These are phyloP conservation scores for Ogataea haglerorum DNA, from an alignment of 805 yeast species.

Conservation along the genomic window DNA sequence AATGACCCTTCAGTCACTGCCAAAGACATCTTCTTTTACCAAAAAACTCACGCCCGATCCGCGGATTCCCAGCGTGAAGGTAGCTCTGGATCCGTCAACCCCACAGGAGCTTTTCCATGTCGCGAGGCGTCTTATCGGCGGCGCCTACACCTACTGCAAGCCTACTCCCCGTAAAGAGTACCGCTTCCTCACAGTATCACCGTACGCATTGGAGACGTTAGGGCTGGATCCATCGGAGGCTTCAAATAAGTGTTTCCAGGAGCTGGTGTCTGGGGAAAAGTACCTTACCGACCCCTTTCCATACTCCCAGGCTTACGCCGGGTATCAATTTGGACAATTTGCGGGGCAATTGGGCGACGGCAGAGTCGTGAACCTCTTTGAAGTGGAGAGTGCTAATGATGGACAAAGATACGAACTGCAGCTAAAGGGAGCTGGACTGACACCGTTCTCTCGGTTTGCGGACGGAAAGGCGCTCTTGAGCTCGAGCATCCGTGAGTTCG, in stretches of 20 bases:
- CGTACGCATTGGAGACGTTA: conserved; percentile 57
- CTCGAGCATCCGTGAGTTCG: conserved; percentile 83
- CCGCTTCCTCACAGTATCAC: conserved; percentile 55
- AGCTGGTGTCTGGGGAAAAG: conserved; percentile 59
- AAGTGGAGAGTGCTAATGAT: conserved; percentile 46
- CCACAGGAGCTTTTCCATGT: conserved; percentile 40
- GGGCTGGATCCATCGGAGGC: conserved; percentile 45
- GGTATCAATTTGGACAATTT: conserved; percentile 93
- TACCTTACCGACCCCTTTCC: conserved; percentile 52
- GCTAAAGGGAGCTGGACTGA: conserved; percentile 86
- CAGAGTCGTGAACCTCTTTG: conserved; percentile 79
- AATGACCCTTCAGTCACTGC: conserved; percentile 21
- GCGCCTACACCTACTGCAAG: conserved; percentile 68
- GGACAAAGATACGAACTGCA: conserved; percentile 60
- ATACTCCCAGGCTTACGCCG: conserved; percentile 90
- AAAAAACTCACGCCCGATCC: conserved; percentile 29
- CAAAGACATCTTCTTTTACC: conserved; percentile 32
- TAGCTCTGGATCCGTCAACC: conserved; percentile 27
- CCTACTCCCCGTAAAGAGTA: conserved; percentile 62
- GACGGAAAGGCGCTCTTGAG: conserved; percentile 93
- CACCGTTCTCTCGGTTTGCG: conserved; percentile 92
- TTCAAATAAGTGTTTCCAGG: conserved; percentile 35
- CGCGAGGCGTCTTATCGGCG: conserved; percentile 52
- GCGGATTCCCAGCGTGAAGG: conserved; percentile 25
- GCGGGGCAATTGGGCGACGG: conserved; percentile 99